Evolutionary conservation across 2,329 filamentous ascomycete species (phyloP).

Genomic region (Cucurbitaria berberidis): DNA sequence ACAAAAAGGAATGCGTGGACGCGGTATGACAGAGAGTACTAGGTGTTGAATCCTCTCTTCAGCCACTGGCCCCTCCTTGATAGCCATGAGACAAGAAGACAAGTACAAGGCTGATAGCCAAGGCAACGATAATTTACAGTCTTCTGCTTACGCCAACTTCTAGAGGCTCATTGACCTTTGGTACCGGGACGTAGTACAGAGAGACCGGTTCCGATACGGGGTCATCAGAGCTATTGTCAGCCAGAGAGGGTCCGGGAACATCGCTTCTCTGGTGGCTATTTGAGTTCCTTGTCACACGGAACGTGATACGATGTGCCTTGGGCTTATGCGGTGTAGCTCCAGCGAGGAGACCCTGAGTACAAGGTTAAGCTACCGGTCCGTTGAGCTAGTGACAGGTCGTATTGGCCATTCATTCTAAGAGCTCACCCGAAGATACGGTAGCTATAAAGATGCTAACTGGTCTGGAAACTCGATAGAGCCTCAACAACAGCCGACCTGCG

Average conservation of each 20-base stretch:
- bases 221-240: slow-evolving; percentile 11
- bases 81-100: slow-evolving; percentile 1
- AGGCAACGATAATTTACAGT: slow-evolving; percentile 4
- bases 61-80: slow-evolving; percentile 6
- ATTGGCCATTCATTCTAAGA: neutral
- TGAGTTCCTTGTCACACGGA: slow-evolving; percentile 7
- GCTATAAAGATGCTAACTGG: slow-evolving; percentile 3
- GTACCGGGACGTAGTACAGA: slow-evolving; percentile 3
- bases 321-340: slow-evolving; percentile 14
- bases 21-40: neutral
- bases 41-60: slow-evolving; percentile 1
- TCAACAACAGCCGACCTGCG: neutral
- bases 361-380: neutral
- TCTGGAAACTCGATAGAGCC: neutral
- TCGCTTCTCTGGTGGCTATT: neutral
- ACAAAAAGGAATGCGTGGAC: slow-evolving; percentile 9
- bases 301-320: slow-evolving; percentile 9
- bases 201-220: slow-evolving; percentile 3
- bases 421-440: neutral
- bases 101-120: slow-evolving; percentile 11
- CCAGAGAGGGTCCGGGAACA: slow-evolving; percentile 8
- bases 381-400: neutral
- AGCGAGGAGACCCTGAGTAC: slow-evolving; percentile 4
- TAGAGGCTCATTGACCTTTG: slow-evolving; percentile 2
- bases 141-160: slow-evolving; percentile 10